Base-by-base conservation (phyloP, 2,329 filamentous ascomycete species). In the Scolecobasidium constrictum region DNA sequence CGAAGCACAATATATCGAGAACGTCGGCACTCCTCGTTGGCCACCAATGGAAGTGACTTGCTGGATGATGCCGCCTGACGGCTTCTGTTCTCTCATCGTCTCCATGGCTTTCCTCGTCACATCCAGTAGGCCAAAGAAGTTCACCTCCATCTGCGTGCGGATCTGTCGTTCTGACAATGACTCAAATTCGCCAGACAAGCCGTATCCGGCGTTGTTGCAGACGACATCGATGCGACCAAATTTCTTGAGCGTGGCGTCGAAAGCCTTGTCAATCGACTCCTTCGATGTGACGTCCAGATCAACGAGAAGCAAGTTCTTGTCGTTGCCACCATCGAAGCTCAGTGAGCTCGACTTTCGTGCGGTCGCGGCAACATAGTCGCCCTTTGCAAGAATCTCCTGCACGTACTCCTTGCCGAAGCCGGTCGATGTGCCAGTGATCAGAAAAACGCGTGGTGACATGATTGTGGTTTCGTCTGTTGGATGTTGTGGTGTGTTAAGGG, bases 181-280 rank as follows among this genome's bases (percentile, higher is more conserved):
- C 50, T 80, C 75, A 38, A 77, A 67, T 1, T 69, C 65, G 11
- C 69, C 71, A 4, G 58, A 52, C 1, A 74, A 57, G n/a, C 71
- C 70, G 46, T 76, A 78, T 2, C 75, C 77, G 3, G 75, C 75
- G 39, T 78, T 78, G 58, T 78, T 78, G 46, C 76, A 66, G 4
- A 78, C 69, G 1, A 78, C 68, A 52, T 80, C 74, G 35, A 81
- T 56, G 5, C 71, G 67, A 15, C 67, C 65, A 51, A 76, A 79
- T 38, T 67, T 68, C 2, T 65, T 55, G 18, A 67, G 42, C 0
- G 66, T 65, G 15, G 58, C 55, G 5, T 66, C 57, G 48, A 73
- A 67, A 1, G 68, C 67, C 5, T 56, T 57, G 22, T 66, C 54
- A 42, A 75, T 67, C 3, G 70, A 67, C 2, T 48, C 47, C 39